A percentile compares a stretch with the other conserved stretches of the same genome.
phyloP scores from a whole-genome alignment of 345 rosid genomes.

The Eucalyptus tenuipes region DNA sequence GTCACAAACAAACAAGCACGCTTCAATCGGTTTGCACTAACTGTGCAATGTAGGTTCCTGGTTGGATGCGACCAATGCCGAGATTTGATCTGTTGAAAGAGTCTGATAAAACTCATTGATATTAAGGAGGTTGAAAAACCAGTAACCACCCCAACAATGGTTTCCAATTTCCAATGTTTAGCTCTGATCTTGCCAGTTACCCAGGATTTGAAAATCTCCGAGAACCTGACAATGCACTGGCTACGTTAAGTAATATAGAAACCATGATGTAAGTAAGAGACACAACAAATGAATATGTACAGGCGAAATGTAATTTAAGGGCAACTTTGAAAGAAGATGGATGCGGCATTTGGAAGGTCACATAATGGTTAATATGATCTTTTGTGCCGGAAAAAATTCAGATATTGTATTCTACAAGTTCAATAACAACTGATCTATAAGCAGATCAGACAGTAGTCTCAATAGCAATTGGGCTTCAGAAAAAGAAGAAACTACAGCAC shows the following conservation, averaged over 20 bases:
- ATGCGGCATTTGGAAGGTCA: neutral
- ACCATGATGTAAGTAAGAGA: too few species aligned
- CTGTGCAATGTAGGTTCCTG: neutral
- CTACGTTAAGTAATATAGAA: too few species aligned
- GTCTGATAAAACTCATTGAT: too few species aligned
- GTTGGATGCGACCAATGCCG: neutral
- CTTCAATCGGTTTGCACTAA: slow-evolving; percentile 10
- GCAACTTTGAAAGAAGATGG: too few species aligned
- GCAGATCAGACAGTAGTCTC: neutral
- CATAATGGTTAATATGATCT: neutral
- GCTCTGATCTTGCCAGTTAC: too few species aligned
- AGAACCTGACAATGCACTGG: too few species aligned
- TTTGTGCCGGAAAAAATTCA: neutral
- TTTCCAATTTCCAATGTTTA: too few species aligned
- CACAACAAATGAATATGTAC: too few species aligned
- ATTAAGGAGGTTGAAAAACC: too few species aligned
- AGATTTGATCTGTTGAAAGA: slow-evolving; percentile 12
- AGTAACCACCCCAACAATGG: too few species aligned
- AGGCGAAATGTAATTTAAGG: too few species aligned
- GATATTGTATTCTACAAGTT: neutral
- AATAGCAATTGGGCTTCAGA: neutral
- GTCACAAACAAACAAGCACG: slow-evolving; percentile 44
- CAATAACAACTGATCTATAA: neutral
- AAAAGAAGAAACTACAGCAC: neutral
- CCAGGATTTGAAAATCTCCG: too few species aligned